Evolutionary conservation across 2,329 filamentous ascomycete species (phyloP).

Genomic region (Parastagonospora avenae): DNA sequence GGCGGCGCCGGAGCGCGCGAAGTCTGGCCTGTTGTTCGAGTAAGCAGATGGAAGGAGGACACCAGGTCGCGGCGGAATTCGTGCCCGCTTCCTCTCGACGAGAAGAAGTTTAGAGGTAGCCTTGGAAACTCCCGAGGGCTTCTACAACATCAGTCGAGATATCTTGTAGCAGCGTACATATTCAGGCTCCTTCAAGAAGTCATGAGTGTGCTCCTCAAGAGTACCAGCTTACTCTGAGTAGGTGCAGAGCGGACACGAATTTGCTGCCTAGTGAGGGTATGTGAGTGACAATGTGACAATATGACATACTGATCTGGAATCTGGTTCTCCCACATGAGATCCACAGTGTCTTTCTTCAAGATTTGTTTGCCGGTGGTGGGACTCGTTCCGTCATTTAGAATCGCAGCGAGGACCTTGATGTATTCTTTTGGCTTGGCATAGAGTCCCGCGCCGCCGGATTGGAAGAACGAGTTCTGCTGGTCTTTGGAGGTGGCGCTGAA

Average conservation of each 20-base stretch:
- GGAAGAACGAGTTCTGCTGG: constrained; percentile 55
- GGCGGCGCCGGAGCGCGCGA: constrained; percentile 50
- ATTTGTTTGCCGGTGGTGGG: constrained; percentile 62
- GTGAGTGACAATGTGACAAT: not conserved
- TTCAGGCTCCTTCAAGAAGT: no score
- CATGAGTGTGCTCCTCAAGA: no score
- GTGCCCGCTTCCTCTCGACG: no score
- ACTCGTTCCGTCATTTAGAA: constrained; percentile 69
- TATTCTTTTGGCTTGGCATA: constrained; percentile 67
- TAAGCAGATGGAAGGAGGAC: not conserved
- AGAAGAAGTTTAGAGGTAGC: no score
- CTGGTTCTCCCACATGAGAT: constrained; percentile 69
- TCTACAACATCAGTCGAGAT: no score
- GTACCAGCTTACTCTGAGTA: no score
- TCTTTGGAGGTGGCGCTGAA: constrained; percentile 52
- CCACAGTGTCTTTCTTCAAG: constrained; percentile 62
- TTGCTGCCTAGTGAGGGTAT: no score
- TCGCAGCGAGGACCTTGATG: constrained; percentile 61
- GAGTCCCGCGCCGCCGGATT: constrained; percentile 66
- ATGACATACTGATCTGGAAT: constrained; percentile 51
- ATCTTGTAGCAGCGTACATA: not conserved
- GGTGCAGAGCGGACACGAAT: no score
- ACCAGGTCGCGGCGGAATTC: not conserved
- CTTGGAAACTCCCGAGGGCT: no score
- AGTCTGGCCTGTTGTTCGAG: constrained; percentile 50